These are phyloP conservation scores for Chalara sp. DNA, from an alignment of 2,329 filamentous ascomycete species.

Conservation along the genomic window DNA sequence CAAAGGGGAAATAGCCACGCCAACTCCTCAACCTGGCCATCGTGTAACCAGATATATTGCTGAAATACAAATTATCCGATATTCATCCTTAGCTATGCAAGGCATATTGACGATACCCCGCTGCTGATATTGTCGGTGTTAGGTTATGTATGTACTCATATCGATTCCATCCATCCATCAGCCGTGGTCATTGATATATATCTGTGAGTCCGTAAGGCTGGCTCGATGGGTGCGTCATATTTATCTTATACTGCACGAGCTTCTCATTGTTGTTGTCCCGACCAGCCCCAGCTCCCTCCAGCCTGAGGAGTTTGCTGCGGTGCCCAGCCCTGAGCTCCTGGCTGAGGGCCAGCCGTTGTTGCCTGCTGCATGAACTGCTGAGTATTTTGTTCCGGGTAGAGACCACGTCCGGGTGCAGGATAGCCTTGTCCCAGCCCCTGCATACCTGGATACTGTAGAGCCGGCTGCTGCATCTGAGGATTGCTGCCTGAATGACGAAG, in stretches of 20 bases:
- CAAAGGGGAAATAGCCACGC: conserved; percentile 16
- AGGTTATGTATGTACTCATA: conserved; percentile 1
- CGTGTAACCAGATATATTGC: conserved; percentile 18
- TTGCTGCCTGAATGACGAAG: conserved; percentile 49
- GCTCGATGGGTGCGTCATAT: conserved; percentile 6
- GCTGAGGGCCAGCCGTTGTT: conserved; percentile 33
- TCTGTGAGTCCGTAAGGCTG: conserved; percentile 11
- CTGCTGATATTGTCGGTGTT: conserved; percentile 3
- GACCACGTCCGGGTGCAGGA: conserved; percentile 45
- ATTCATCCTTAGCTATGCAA: conserved; percentile 16
- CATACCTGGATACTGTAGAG: conserved; percentile 58
- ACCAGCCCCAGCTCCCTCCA: conserved; percentile 24
- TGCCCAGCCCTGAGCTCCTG: conserved; percentile 26
- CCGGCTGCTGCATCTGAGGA: conserved; percentile 46
- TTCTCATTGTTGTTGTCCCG: conserved; percentile 22
- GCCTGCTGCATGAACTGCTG: conserved; percentile 65
- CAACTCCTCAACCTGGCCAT: conserved; percentile 22
- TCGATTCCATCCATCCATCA: conserved; percentile 5
- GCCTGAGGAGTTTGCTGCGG: conserved; percentile 22
- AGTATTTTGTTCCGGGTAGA: conserved; percentile 58
- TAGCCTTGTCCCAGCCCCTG: conserved; percentile 53
- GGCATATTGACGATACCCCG: conserved; percentile 10
- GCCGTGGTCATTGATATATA: neutral
- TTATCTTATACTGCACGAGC: conserved; percentile 11
- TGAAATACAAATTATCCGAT: conserved; percentile 14